Base-by-base conservation (phyloP, 2,329 filamentous ascomycete genomes). In the Cercospora sesami region DNA sequence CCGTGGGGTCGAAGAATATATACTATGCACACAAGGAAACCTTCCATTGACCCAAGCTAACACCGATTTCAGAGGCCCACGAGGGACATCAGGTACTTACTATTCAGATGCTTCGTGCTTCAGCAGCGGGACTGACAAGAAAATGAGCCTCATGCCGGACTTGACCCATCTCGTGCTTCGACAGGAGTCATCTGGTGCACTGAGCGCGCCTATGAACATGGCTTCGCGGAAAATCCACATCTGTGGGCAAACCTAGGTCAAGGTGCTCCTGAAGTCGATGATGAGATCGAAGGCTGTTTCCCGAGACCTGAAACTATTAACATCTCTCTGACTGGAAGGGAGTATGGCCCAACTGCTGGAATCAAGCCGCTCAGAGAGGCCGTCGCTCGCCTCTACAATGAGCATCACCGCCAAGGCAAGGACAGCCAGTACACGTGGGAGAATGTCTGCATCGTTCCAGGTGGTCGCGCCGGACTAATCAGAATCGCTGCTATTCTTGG, bases 121-220 rank as follows among this genome's bases (percentile, higher is more conserved):
- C 31, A 59, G 39, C 26, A 18, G 26, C 10, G 16, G 10, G 5
- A 55, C 12, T 60, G 30, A 18, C 53, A 33, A 18, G 7, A 9
- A 5, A 5, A 31, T 8, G n/a, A 64, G 78, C 90, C 92, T 59
- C 94, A 97, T 80, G 93, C 94, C 68, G 94, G 94, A 74, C 90
- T 97, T 72, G 94, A 97, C 77, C 91, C 93, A 64, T 91, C 89
- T 69, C 89, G 93, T 79, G 91, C 93, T 55, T 96, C 92, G 16
- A 98, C 94, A 14, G 94, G 94, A 80, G 94, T 97, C 4, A 91
- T 97, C 71, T 97, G 94, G 94, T 93, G 90, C 72, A 93, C 90
- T 3, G 91, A 95, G 82, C 90, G 92, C 74, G 94, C 94, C 64
- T 87, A 89, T 78, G 93, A 97, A 81, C 91, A 94, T 81, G 94